Percentiles rank a stretch among this genome's conserved stretches.
These are phyloP conservation scores for Macroventuria anomochaeta DNA, from an alignment of 2,329 filamentous ascomycete genomes.

Conservation along the genomic window DNA sequence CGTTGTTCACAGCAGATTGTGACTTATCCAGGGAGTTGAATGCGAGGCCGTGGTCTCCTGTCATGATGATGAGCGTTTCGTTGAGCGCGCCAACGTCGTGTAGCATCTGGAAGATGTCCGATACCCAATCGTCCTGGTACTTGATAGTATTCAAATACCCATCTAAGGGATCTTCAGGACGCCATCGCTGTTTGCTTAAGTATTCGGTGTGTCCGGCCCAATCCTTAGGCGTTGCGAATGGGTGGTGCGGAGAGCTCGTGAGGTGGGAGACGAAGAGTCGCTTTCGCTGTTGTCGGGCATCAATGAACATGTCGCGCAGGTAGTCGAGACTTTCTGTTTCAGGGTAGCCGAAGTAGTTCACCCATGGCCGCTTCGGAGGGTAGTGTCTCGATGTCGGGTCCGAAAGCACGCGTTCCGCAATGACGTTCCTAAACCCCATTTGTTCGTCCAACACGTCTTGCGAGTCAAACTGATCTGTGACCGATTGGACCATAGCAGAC, in stretches of 20 bases:
- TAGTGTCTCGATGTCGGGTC: conserved; percentile 23
- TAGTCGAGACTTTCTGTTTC: conserved; percentile 25
- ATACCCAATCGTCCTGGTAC: conserved; percentile 26
- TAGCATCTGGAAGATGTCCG: conserved; percentile 26
- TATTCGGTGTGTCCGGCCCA: conserved; percentile 19
- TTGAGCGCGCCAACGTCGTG: conserved; percentile 22
- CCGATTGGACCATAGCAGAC: conserved; percentile 20
- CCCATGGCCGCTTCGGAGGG: conserved; percentile 22
- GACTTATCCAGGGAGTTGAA: conserved; percentile 25
- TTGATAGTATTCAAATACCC: conserved; percentile 27
- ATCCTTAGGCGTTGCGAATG: conserved; percentile 22
- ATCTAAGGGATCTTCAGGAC: conserved; percentile 21
- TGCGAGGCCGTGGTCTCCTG: conserved; percentile 25
- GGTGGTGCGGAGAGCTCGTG: conserved; percentile 25
- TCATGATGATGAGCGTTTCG: conserved; percentile 24
- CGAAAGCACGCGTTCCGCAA: conserved; percentile 21
- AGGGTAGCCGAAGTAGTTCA: conserved; percentile 27
- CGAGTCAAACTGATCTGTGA: conserved; percentile 26
- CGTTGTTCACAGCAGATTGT: conserved; percentile 25
- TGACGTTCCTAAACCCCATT: conserved; percentile 23
- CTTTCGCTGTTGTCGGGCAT: conserved; percentile 16
- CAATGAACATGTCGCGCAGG: conserved; percentile 24
- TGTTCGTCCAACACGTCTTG: conserved; percentile 22
- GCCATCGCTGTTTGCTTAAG: conserved; percentile 21
- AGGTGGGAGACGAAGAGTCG: conserved; percentile 25